phyloP scores from a whole-genome alignment of 2,329 filamentous ascomycete species.

The Pyrenochaeta sp. region DNA sequence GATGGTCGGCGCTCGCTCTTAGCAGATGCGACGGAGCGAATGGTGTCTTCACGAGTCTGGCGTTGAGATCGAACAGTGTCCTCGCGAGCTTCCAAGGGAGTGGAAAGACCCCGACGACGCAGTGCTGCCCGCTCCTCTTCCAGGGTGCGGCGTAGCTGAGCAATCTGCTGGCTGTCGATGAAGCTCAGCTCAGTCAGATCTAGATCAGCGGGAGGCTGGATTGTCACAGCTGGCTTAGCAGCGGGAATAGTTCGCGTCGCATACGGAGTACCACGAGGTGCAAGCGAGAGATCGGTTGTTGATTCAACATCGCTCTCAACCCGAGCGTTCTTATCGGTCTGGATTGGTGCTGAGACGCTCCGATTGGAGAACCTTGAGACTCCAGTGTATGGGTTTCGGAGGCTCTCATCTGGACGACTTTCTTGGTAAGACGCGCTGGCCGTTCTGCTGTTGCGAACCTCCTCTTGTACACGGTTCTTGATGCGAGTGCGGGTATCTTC shows the following conservation, averaged over 20 bases:
- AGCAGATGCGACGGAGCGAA: slow-evolving; percentile 46
- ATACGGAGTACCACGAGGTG: slow-evolving; percentile 38
- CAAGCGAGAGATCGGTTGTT: slow-evolving; percentile 50
- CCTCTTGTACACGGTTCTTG: slow-evolving; percentile 41
- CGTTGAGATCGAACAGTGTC: slow-evolving; percentile 51
- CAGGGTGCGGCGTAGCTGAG: slow-evolving; percentile 61
- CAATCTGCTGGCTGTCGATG: slow-evolving; percentile 61
- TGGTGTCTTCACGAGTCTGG: slow-evolving; percentile 49
- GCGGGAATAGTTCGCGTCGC: slow-evolving; percentile 32
- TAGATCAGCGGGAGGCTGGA: slow-evolving; percentile 40
- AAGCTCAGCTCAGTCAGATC: slow-evolving; percentile 63
- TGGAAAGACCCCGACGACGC: slow-evolving; percentile 36
- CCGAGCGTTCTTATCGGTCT: slow-evolving; percentile 24
- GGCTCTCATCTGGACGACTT: slow-evolving; percentile 25
- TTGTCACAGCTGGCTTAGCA: slow-evolving; percentile 18
- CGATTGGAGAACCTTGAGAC: slow-evolving; percentile 30
- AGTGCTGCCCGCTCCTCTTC: slow-evolving; percentile 61
- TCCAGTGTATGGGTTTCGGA: slow-evolving; percentile 35
- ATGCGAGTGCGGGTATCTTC: slow-evolving; percentile 45
- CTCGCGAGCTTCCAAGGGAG: slow-evolving; percentile 38
- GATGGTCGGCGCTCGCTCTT: slow-evolving; percentile 50
- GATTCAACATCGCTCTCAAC: slow-evolving; percentile 47
- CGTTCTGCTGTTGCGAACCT: slow-evolving; percentile 42
- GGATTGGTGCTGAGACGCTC: slow-evolving; percentile 43
- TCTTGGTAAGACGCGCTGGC: slow-evolving; percentile 25